Percentiles rank a stretch among this genome's conserved stretches.
Evolutionary conservation across 2,329 filamentous ascomycete species (phyloP).

Genomic region (Didymella sp.): DNA sequence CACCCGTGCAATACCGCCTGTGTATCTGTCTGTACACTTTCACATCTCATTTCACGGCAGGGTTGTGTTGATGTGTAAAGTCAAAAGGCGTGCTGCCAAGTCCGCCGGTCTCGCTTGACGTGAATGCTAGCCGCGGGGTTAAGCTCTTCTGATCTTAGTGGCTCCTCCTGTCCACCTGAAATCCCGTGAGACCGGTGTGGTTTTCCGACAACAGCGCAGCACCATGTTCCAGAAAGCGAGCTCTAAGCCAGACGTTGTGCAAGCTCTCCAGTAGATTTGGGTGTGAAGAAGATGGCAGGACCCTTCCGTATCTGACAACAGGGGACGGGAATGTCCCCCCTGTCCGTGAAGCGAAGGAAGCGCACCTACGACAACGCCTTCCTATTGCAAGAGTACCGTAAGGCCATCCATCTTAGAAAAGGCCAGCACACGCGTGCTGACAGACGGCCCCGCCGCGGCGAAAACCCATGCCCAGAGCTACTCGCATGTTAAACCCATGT

Average conservation of each 20-base stretch:
- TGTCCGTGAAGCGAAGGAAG: constrained; percentile 9
- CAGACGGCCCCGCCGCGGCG: constrained; percentile 13
- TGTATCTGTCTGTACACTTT: not conserved
- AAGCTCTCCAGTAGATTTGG: not conserved
- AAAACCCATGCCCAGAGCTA: not conserved
- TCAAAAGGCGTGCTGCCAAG: constrained; percentile 7
- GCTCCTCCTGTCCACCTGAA: not conserved
- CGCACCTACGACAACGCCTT: constrained; percentile 6
- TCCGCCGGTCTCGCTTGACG: constrained; percentile 5
- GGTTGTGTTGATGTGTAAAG: constrained; percentile 2
- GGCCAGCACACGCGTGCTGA: constrained; percentile 12
- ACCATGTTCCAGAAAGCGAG: not conserved
- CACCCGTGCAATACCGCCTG: not conserved
- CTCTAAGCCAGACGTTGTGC: not conserved
- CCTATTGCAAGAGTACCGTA: constrained; percentile 3
- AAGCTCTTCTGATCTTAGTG: constrained; percentile 4
- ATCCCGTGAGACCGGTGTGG: not conserved
- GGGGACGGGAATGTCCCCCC: constrained; percentile 1
- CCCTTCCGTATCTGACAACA: not conserved
- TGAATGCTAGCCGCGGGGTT: constrained; percentile 7
- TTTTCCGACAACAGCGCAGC: not conserved
- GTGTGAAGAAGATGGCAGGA: not conserved
- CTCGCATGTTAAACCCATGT: constrained; percentile 5
- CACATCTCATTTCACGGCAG: not conserved
- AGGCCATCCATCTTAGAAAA: constrained; percentile 9